Evolutionary conservation across 345 rosid genomes (phyloP).

Genomic region (Firmiana major): DNA sequence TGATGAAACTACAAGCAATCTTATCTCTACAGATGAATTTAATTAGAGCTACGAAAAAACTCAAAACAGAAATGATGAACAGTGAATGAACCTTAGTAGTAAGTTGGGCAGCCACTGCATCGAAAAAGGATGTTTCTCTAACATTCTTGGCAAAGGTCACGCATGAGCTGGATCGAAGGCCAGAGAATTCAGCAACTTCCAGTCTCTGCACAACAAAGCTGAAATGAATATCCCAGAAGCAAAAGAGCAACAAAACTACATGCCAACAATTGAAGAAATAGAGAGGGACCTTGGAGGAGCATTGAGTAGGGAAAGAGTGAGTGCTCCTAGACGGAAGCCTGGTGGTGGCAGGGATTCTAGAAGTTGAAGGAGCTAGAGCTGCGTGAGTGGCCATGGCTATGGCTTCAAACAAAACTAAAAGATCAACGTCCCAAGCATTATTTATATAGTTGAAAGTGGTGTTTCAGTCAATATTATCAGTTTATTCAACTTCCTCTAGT

Average conservation of each 20-base stretch:
- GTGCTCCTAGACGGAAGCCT: conserved; percentile 53
- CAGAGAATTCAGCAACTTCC: conserved; percentile 73
- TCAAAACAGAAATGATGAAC: not conserved
- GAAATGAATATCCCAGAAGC: not conserved
- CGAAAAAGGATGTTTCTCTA: conserved; percentile 61
- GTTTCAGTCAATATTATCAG: not conserved
- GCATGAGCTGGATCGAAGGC: conserved; percentile 45
- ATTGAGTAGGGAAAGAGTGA: conserved; percentile 66
- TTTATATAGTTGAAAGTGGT: not conserved
- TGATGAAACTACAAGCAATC: not conserved
- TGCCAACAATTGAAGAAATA: not conserved
- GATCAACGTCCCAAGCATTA: not conserved
- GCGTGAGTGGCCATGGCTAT: conserved; percentile 82
- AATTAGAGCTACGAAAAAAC: not conserved
- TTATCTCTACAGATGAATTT: not conserved
- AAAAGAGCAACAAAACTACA: conserved; percentile 10
- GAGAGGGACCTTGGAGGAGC: conserved; percentile 60
- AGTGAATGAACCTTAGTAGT: conserved; percentile 48
- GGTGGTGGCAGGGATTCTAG: conserved; percentile 60
- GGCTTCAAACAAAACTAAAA: not conserved
- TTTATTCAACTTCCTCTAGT: conserved; percentile 7
- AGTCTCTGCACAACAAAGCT: conserved; percentile 45
- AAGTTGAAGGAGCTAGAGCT: conserved; percentile 83
- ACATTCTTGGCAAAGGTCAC: conserved; percentile 35
- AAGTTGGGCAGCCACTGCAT: conserved; percentile 71